Evolutionary conservation across 306 rosid genomes (phyloP), one percentile per base, ranked within the genome.

Genomic region (Lathyrus oleraceus): DNA sequence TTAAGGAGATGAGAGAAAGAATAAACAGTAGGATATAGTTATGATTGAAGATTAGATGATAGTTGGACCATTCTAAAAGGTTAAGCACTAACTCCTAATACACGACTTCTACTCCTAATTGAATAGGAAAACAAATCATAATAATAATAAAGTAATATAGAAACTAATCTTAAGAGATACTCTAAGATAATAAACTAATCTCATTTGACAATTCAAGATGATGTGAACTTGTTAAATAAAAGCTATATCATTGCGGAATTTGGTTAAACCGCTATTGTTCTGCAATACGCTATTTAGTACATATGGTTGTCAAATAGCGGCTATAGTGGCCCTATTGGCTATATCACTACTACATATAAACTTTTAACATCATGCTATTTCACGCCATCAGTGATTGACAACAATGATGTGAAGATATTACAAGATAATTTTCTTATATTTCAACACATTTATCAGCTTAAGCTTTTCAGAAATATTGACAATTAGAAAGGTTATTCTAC

Each of bases 401-500:
- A 32, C 36, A 32, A 32, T 32, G 8, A 32, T 49, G 57, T 8
- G 57, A 49, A 8, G 12, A 49, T 49, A 17, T 9, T 17, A 49
- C 57, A 15, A 49, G 52, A 49, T 49, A 17, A 8, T 17, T 49
- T 49, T 49, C 13, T 49, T 49, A 49, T 17, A 49, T 17, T 40
- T 32, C 8, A 6, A 15, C 52, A 47, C 56, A 25, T 9, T 42
- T 11, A 27, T 17, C 65, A 27, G 27, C 32, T 17, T 14, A 19
- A 44, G 28, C 23, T 19, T 53, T 74, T 48, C 25, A 35, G 17
- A 60, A 9, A 27, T 42, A 32, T 62, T 65, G 39, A 12, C 38
- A 53, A 65, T 15, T 14, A 42, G 53, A 68, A 68, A 32, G 71
- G 63, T 70, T 42, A 57, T 32, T 32, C 1, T 14, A 38, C 19